Evolutionary conservation across 805 yeast genomes (phyloP), one percentile per base, ranked within the genome.

Genomic region (Starmerella roubikii): DNA sequence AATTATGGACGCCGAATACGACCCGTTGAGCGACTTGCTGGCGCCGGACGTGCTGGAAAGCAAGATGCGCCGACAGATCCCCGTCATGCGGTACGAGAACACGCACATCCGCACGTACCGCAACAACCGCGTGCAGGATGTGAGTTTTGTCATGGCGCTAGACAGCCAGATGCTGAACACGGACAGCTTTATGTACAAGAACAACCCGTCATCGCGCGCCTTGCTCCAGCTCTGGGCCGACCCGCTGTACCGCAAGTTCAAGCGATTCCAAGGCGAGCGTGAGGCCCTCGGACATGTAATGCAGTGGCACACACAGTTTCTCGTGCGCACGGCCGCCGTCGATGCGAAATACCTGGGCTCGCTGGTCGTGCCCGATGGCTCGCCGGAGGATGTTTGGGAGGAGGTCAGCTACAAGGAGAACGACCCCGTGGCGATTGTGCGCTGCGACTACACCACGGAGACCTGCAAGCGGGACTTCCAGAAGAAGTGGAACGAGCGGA

Each of bases 271-370:
- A 12, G 69, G 70, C 38, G 78, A 61, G 24, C 46, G 47, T 32
- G 53, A 60, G 6, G 86, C 91, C 0, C 54, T 88, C 31, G 71
- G 82, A n/a, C 97, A 91, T 56, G 65, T 85, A 32, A 65, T 85
- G 49, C 96, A 84, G 59, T 91, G 97, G 98, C 98, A 88, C 56
- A 94, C 95, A 11, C 73, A 71, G 22, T 61, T 80, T 21, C 65
- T 91, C 48, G 69, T 79, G 39, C 78, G 74, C 52, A 67, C 91
- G 3, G 78, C 84, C 0, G 57, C 88, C 13, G 71, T 91, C 1
- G 81, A 84, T 11, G 67, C 75, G 32, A 69, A 74, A 52, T 59
- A 70, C 9, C 67, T 78, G 30, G 71, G 56, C 21, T 50, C 67
- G 11, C 45, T 46, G 11, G 55, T 55, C 11, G 26, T 44, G 36